These are phyloP conservation scores for Chrysochromulina parva DNA, from an alignment of 78 protist genomes.

Conservation along the genomic window DNA sequence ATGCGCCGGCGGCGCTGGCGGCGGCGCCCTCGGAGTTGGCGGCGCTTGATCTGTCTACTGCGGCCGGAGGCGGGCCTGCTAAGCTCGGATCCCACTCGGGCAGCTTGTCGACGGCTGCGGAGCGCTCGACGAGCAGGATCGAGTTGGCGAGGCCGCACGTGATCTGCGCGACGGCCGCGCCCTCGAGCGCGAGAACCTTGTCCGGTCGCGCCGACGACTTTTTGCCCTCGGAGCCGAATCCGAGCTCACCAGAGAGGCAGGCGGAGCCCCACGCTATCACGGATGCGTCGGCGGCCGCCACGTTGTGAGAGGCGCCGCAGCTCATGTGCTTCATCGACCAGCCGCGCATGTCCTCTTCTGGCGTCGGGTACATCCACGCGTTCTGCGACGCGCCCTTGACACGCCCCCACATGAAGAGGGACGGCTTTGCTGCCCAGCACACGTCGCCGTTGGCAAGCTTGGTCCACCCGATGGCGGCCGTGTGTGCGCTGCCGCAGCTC, in stretches of 20 bases:
- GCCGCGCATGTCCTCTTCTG: neutral
- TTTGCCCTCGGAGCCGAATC: neutral
- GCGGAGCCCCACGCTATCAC: neutral
- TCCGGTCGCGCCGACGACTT: neutral
- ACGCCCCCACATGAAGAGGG: slow-evolving; percentile 7
- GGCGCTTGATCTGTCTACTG: no score
- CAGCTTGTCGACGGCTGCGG: neutral
- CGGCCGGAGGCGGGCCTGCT: no score
- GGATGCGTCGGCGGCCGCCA: neutral
- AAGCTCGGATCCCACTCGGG: neutral
- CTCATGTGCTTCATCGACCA: neutral
- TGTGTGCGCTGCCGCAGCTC: neutral
- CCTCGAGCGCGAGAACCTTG: neutral
- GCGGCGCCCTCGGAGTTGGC: no score
- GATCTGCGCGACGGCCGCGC: neutral
- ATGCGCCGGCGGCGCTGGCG: no score
- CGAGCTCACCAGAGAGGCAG: neutral
- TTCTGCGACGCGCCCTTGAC: neutral
- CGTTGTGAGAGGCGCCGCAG: neutral
- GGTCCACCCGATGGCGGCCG: neutral
- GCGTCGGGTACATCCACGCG: neutral
- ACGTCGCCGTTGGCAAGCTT: neutral
- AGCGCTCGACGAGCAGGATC: neutral
- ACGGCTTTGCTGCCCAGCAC: neutral
- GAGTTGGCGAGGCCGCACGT: neutral